phyloP scores from a whole-genome alignment of 2,329 filamentous ascomycete genomes.

The Diaporthe caulivora region DNA sequence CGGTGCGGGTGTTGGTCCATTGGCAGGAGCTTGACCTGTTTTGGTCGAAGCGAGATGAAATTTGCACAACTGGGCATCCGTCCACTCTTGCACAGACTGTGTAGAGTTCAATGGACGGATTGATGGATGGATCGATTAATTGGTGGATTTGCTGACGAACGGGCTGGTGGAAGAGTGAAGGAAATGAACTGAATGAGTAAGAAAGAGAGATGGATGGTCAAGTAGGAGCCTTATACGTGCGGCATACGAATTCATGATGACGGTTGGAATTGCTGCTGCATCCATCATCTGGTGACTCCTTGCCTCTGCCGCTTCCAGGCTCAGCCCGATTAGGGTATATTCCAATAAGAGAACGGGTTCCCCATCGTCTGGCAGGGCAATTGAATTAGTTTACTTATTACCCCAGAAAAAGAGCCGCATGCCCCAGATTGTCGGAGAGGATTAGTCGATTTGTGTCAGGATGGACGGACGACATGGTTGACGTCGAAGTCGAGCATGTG shows the following conservation, averaged over 20 bases:
- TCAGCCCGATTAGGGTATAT: background rate
- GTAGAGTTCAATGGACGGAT: background rate
- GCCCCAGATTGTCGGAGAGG: slow-evolving; percentile 21
- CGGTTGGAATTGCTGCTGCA: slow-evolving; percentile 10
- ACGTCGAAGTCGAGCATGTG: slow-evolving; percentile 17
- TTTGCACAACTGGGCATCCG: slow-evolving; percentile 23
- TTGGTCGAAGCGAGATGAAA: slow-evolving; percentile 16
- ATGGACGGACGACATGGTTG: slow-evolving; percentile 6
- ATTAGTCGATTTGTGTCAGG: background rate
- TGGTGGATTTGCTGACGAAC: background rate
- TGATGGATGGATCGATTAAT: background rate
- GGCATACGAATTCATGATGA: background rate
- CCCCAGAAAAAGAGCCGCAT: slow-evolving; percentile 25
- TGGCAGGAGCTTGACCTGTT: slow-evolving; percentile 22
- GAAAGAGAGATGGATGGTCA: background rate
- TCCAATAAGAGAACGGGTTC: slow-evolving; percentile 4
- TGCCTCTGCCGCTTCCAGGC: background rate
- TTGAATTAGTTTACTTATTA: background rate
- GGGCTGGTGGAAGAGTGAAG: background rate
- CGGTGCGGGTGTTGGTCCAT: slow-evolving; percentile 19
- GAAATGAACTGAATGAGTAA: no score
- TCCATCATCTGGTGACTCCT: background rate
- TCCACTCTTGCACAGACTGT: slow-evolving; percentile 20
- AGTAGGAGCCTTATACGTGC: background rate
- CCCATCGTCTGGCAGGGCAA: background rate